phyloP scores from a whole-genome alignment of 164 flowering plant genomes.

The Magnolia kwangsiensis region DNA sequence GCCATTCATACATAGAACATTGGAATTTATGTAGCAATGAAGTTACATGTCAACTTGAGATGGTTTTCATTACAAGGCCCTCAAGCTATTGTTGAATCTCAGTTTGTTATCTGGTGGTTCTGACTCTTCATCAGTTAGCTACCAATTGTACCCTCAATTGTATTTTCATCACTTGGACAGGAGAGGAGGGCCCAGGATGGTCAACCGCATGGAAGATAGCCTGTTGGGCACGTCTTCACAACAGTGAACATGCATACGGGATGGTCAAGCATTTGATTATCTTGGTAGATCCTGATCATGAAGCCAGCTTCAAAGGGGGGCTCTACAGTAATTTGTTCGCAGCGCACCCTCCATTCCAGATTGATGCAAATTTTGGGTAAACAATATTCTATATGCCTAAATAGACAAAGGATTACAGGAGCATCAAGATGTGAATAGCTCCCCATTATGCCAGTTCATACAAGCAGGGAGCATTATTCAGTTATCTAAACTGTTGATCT shows the following conservation, averaged over 20 bases:
- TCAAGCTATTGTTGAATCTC: background rate
- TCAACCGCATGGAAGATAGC: conserved; percentile 86
- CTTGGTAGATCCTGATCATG: conserved; percentile 76
- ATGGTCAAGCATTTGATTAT: conserved; percentile 76
- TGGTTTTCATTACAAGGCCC: background rate
- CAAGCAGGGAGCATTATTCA: background rate
- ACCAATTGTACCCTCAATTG: background rate
- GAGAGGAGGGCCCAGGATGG: conserved; percentile 98
- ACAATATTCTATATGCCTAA: conserved; percentile 10
- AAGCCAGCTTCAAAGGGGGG: conserved; percentile 71
- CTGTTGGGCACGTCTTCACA: conserved; percentile 80
- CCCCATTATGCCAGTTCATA: background rate
- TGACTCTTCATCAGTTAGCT: background rate
- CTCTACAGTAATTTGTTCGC: conserved; percentile 86
- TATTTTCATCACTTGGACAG: conserved; percentile 29
- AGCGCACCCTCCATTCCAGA: conserved; percentile 93
- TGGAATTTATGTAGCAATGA: too few species aligned
- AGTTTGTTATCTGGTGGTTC: background rate
- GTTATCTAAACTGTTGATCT: too few species aligned
- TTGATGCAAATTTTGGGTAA: conserved; percentile 90
- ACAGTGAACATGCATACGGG: conserved; percentile 71
- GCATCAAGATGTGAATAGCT: background rate
- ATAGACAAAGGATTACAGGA: background rate
- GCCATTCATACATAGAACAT: too few species aligned
- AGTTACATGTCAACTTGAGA: background rate